Base-by-base conservation (phyloP, 805 yeast genomes). In the Candida rishiriensis region DNA sequence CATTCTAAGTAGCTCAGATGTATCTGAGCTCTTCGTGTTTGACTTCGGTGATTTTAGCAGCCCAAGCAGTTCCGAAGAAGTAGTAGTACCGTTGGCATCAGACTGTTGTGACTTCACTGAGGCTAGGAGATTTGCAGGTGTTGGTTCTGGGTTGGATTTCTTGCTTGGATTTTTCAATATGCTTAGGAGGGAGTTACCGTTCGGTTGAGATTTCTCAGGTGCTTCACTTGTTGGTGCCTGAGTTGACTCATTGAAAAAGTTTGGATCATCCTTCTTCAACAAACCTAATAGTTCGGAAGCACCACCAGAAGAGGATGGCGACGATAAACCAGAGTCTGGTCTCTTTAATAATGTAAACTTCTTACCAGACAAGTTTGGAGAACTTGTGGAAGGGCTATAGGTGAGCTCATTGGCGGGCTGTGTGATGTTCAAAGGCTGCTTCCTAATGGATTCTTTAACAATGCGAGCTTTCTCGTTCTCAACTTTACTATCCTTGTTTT, bases 81-180 rank as follows among this genome's bases (percentile, higher is more conserved):
- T 29, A n/a, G 36, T 34, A 28, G 17, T 34, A 37, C 40, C 34
- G 16, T 43, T 28, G 11, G 38, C 18, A 18, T 43, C 33, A 36
- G 52, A 36, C 33, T 48, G 42, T 30, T 5, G 5, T 30, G 33
- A 9, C 33, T 30, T 30, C 33, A 30, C 4, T n/a, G 9, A 4
- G 14, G 33, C 4, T 10, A 9, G 33, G 9, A 30, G 33, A 30
- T n/a, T 30, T 5, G 33, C 13, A 13, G 33, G 14, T 5, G 33
- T 30, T 13, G 33, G 14, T n/a, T n/a, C 33, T 13, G 4, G 13
- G 9, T 30, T 30, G 4, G 14, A 9, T 9, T 30, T 10, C 9
- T 30, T 12, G 33, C 10, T 30, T 30, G 36, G 41, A 15, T 42
- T 40, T 40, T 48, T 52, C 36, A 50, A 36, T 17, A 54, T 48